phyloP scores from a whole-genome alignment of 2,329 filamentous ascomycete genomes.

The Aquanectria penicillioides region DNA sequence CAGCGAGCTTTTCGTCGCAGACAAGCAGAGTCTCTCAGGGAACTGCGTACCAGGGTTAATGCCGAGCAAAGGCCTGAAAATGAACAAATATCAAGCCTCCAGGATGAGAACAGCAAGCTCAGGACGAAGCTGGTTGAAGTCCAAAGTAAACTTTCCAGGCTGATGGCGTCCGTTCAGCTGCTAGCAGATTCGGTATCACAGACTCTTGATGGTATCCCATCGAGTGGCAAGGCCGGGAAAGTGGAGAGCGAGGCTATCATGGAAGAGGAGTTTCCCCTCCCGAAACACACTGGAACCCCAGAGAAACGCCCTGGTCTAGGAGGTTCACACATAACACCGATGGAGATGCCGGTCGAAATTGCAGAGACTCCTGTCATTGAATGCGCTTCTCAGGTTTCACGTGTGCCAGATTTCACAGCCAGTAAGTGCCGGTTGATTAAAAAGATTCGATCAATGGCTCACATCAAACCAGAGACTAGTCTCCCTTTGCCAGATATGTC shows the following conservation, averaged over 20 bases:
- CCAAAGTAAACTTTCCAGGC: constrained; percentile 37
- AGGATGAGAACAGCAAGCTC: constrained; percentile 40
- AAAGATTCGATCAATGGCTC: neutral
- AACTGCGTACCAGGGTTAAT: constrained; percentile 37
- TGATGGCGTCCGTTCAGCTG: constrained; percentile 39
- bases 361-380: neutral
- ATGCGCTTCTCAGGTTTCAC: too few relatives aligned
- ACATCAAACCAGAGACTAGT: neutral
- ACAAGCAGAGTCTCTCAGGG: constrained; percentile 42
- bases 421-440: neutral
- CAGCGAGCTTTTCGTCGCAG: constrained; percentile 46
- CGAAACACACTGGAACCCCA: neutral
- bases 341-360: neutral
- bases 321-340: neutral
- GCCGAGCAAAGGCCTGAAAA: constrained; percentile 33
- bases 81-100: constrained; percentile 36
- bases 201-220: constrained; percentile 33
- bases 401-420: neutral
- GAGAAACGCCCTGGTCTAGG: neutral
- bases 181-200: constrained; percentile 37
- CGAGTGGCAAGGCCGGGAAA: neutral
- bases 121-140: constrained; percentile 44
- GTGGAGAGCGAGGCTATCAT: neutral
- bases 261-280: too few relatives aligned
- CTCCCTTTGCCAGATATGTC: constrained; percentile 1